Evolutionary conservation across 2,329 filamentous ascomycete species (phyloP), one percentile per base, ranked within the genome.

Genomic region (Remersonia thermophila): DNA sequence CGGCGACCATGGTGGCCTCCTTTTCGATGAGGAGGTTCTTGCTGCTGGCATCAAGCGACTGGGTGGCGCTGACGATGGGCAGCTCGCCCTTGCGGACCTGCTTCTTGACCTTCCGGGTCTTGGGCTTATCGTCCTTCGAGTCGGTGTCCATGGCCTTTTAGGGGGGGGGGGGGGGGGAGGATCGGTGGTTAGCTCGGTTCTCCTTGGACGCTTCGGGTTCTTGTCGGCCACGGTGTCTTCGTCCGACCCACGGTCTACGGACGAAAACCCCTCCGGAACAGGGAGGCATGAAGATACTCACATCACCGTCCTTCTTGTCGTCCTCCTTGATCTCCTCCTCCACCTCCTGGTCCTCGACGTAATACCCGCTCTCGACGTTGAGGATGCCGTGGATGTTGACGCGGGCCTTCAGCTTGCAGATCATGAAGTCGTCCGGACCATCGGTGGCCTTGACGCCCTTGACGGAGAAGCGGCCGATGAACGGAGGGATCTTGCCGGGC

Each of bases 91-190:
- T 96, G 62, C 89, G 83, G 47, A 95, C 83, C 67, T 96, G 89
- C 76, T 96, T 98, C 82, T 95, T 96, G 51, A 98, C 84, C 69
- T 95, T 96, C 58, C 89, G 81, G 36, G 77, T 94, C 80, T 86
- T 85, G 42, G 77, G 64, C 52, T 70, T 73, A 37, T 77, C 73
- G 3, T 73, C 69, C 43, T 77, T 72, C 49, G 65, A 65, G 49
- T 93, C 84, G 34, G 83, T 89, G 27, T 93, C 85, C 84, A 91
- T 93, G 46, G 83, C 80, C 80, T 85, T 55, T 33, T 38, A n/a
- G n/a, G n/a, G n/a, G n/a, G n/a, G n/a, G n/a, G n/a, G n/a, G n/a
- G n/a, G n/a, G n/a, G 33, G 27, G 20, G 38, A 18, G 14, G 36
- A 28, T 42, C 29, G 37, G 37, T 38, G 33, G 51, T 50, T 45